Conservation (phyloP, 2,329 filamentous ascomycete genomes). For the Colletotrichum filicis region DNA sequence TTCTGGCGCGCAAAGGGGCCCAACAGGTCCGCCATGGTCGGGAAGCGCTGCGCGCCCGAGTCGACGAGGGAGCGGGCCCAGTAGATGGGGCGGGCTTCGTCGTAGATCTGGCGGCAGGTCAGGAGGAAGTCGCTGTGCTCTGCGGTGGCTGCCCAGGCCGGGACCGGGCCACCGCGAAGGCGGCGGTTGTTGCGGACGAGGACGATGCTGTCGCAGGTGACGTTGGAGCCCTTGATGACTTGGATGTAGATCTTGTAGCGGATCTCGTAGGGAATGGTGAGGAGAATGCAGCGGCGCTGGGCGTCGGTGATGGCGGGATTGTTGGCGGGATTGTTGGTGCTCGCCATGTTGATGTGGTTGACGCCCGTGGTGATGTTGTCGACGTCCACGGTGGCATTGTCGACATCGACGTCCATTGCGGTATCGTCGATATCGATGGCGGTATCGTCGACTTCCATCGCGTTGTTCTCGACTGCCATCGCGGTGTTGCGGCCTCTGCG, state of each 20-base stretch:
- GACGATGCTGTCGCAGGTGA: neutral
- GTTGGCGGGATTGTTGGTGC: neutral
- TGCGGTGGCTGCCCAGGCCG: neutral
- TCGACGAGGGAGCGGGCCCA: neutral
- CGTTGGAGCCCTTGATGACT: neutral
- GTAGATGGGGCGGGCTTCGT: neutral
- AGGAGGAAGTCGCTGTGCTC: neutral
- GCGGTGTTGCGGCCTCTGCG: too few species aligned
- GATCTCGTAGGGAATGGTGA: neutral
- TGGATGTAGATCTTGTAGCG: neutral
- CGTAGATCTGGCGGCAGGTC: neutral
- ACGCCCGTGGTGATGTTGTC: too few species aligned
- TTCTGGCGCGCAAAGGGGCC: neutral
- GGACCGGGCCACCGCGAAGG: neutral
- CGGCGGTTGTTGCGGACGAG: too few species aligned
- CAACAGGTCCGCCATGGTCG: neutral
- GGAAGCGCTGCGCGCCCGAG: neutral
- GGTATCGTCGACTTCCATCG: too few species aligned
- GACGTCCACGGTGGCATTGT: too few species aligned
- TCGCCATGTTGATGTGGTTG: neutral
- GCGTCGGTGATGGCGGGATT: neutral
- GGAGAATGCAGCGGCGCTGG: neutral
- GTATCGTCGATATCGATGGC: too few species aligned
- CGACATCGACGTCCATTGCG: too few species aligned
- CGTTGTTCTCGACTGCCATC: too few species aligned